These are phyloP conservation scores for Lactarius deliciosus DNA, from an alignment of 768 basidiomycete genomes.

Conservation along the genomic window DNA sequence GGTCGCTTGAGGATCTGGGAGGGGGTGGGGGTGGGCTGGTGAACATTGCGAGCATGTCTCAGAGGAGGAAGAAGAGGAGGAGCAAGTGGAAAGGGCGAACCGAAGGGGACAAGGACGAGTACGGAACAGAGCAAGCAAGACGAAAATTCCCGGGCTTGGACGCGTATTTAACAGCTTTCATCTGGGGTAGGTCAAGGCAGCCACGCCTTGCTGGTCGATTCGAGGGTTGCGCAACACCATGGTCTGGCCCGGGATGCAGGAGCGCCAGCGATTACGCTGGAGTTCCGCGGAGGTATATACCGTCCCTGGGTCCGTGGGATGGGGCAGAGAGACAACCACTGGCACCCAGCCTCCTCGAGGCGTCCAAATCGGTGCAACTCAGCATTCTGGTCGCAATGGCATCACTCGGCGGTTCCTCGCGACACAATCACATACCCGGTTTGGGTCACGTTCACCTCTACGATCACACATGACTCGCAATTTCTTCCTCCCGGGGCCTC, in stretches of 20 bases:
- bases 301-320: constrained; percentile 18
- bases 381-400: constrained; percentile 19
- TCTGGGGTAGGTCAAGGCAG: constrained; percentile 24
- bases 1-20: constrained; percentile 15
- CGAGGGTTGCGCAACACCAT: constrained; percentile 23
- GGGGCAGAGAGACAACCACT: constrained; percentile 11
- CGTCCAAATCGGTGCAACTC: constrained; percentile 21
- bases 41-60: constrained; percentile 23
- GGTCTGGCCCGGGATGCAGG: constrained; percentile 21
- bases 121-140: neutral
- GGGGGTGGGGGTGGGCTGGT: constrained; percentile 16
- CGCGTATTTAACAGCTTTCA: constrained; percentile 22
- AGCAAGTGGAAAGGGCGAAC: neutral
- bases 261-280: constrained; percentile 25
- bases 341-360: constrained; percentile 24
- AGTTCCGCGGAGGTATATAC: constrained; percentile 20
- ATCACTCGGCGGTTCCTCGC: constrained; percentile 22
- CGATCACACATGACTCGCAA: constrained; percentile 27
- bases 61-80: neutral
- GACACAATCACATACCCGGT: constrained; percentile 19
- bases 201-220: constrained; percentile 25
- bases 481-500: constrained; percentile 16
- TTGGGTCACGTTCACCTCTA: constrained; percentile 21
- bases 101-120: neutral
- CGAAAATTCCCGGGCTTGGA: constrained; percentile 6